phyloP scores from a whole-genome alignment of 2,329 filamentous ascomycete species.

The Ophiostoma populinum region DNA sequence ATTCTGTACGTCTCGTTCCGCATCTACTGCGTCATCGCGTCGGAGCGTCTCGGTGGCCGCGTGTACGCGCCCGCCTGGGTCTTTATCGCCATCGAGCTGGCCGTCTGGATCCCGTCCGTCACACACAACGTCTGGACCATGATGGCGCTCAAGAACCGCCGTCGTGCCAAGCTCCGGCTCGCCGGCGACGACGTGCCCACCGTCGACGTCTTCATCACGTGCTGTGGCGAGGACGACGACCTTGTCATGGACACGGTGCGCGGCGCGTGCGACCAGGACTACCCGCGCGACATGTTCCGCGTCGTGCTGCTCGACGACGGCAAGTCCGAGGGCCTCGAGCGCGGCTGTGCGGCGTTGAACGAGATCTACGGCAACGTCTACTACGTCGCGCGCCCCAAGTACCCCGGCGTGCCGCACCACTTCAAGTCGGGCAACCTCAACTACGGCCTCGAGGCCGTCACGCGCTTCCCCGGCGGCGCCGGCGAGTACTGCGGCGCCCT shows the following conservation, averaged over 20 bases:
- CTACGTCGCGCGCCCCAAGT: conserved; percentile 34
- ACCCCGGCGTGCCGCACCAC: conserved; percentile 31
- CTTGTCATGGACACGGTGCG: conserved; percentile 38
- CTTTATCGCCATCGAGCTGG: conserved; percentile 37
- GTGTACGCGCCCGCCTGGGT: conserved; percentile 23
- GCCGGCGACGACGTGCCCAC: conserved; percentile 30
- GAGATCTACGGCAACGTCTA: conserved; percentile 30
- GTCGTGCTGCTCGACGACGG: conserved; percentile 41
- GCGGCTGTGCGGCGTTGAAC: conserved; percentile 19
- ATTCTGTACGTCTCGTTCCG: conserved; percentile 32
- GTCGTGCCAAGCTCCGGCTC: conserved; percentile 32
- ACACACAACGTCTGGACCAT: conserved; percentile 42
- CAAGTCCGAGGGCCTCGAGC: conserved; percentile 24
- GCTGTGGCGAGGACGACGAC: conserved; percentile 38
- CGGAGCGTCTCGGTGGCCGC: conserved; percentile 23
- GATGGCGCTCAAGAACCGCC: conserved; percentile 35
- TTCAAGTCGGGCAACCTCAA: conserved; percentile 51
- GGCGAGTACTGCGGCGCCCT: conserved; percentile 42
- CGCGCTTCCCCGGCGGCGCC: conserved; percentile 34
- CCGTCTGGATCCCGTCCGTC: conserved; percentile 34
- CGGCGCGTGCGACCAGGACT: conserved; percentile 35
- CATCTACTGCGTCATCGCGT: conserved; percentile 32
- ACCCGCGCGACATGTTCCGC: conserved; percentile 32
- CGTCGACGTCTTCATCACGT: conserved; percentile 39
- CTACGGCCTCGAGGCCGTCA: conserved; percentile 34